Percentiles rank a stretch among this genome's conserved stretches.
These are phyloP conservation scores for Pulveroboletus ravenelii DNA, from an alignment of 768 basidiomycete species.

Conservation along the genomic window DNA sequence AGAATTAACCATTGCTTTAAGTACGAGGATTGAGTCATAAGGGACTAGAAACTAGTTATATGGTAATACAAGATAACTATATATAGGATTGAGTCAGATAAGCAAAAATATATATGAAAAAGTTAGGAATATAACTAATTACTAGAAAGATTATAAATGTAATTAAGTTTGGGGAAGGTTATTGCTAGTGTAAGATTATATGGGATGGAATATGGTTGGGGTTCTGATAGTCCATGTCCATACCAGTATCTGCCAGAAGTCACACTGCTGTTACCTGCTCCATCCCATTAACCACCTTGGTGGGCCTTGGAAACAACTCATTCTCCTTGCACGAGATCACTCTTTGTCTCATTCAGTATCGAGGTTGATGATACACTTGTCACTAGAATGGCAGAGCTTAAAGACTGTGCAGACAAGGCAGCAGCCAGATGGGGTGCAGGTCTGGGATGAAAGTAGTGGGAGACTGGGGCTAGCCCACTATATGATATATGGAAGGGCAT, in stretches of 20 bases:
- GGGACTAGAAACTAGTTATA: no score
- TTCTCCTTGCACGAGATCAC: background rate
- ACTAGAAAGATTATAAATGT: no score
- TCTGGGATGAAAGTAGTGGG: conserved; percentile 64
- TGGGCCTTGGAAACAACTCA: background rate
- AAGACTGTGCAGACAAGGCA: conserved; percentile 4
- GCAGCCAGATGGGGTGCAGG: conserved; percentile 24
- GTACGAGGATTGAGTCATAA: no score
- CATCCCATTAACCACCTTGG: no score
- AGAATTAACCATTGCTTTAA: no score
- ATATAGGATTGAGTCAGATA: no score
- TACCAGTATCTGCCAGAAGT: background rate
- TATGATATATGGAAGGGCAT: conserved; percentile 83
- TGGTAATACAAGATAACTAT: no score
- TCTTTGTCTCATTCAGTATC: background rate
- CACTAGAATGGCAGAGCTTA: conserved; percentile 13
- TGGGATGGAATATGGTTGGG: no score
- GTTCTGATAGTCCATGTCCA: conserved; percentile 3
- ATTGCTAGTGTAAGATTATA: no score
- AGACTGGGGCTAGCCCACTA: conserved; percentile 66
- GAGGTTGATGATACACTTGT: conserved; percentile 8
- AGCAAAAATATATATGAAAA: no score
- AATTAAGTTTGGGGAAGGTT: no score
- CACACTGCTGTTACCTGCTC: background rate
- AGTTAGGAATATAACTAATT: no score